phyloP scores from a whole-genome alignment of 768 basidiomycete genomes.

The Naematelia aurantialba region DNA sequence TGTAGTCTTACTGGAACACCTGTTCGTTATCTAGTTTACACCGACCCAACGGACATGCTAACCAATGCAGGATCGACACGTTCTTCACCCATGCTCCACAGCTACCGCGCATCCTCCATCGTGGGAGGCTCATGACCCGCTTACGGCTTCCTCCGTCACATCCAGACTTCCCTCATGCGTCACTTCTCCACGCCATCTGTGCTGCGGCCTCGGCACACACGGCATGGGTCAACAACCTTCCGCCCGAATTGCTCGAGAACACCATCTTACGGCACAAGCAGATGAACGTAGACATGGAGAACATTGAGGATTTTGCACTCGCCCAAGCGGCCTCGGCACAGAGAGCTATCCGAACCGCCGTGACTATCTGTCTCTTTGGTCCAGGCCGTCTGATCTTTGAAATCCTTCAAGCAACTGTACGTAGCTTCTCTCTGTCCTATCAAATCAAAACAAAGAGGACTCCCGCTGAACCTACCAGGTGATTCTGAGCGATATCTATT shows the following conservation, averaged over 20 bases:
- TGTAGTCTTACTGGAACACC: slow-evolving; percentile 44
- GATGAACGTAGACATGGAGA: slow-evolving; percentile 22
- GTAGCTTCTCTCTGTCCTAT: slow-evolving; percentile 6
- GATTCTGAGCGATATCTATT: slow-evolving; percentile 37
- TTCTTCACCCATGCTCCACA: slow-evolving; percentile 78
- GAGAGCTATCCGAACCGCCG: slow-evolving; percentile 16
- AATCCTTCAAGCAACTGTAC: slow-evolving; percentile 29
- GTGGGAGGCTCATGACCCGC: slow-evolving; percentile 61
- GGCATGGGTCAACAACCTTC: slow-evolving; percentile 52
- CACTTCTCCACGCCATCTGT: slow-evolving; percentile 81
- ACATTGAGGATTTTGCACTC: slow-evolving; percentile 38
- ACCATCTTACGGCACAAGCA: slow-evolving; percentile 14
- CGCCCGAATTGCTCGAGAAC: slow-evolving; percentile 40
- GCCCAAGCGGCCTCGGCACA: slow-evolving; percentile 24
- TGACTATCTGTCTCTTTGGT: slow-evolving; percentile 26
- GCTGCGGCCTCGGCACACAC: slow-evolving; percentile 74
- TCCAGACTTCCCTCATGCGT: slow-evolving; percentile 66
- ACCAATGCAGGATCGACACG: slow-evolving; percentile 61
- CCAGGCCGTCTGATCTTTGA: slow-evolving; percentile 28
- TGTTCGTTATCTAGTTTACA: slow-evolving; percentile 15
- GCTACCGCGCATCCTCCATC: slow-evolving; percentile 67
- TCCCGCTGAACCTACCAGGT: slow-evolving; percentile 10
- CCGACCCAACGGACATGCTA: not conserved
- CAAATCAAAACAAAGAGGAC: too few species aligned
- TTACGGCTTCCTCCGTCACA: slow-evolving; percentile 65